Evolutionary conservation across 495 filamentous ascomycete species (phyloP).

Genomic region (Chaetomium tenue): DNA sequence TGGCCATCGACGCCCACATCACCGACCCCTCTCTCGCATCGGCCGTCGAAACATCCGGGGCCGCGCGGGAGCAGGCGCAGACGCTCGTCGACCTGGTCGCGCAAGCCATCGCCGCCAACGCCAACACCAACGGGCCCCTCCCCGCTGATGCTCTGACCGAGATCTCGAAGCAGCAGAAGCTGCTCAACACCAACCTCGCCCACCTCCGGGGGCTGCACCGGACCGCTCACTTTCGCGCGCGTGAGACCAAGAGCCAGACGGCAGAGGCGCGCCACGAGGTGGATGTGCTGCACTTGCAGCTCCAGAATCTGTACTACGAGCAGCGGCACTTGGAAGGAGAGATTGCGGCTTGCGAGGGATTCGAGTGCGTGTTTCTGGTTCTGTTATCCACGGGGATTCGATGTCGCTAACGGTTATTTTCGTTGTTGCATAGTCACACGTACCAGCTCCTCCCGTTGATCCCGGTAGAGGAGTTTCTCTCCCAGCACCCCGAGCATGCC

Average conservation of each 20-base stretch:
- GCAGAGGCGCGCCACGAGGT: slow-evolving; percentile 87
- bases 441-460: slow-evolving; percentile 84
- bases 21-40: slow-evolving; percentile 66
- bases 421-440: slow-evolving; percentile 62
- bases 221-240: slow-evolving; percentile 71
- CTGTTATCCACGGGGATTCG: background rate
- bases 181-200: slow-evolving; percentile 73
- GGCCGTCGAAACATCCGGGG: slow-evolving; percentile 68
- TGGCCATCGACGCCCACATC: slow-evolving; percentile 58
- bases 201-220: slow-evolving; percentile 82
- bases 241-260: slow-evolving; percentile 82
- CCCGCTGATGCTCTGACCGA: slow-evolving; percentile 56
- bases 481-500: slow-evolving; percentile 69
- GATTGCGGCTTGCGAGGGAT: slow-evolving; percentile 85
- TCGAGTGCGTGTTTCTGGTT: slow-evolving; percentile 64
- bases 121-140: slow-evolving; percentile 32
- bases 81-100: slow-evolving; percentile 60
- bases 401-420: background rate
- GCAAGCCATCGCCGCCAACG: slow-evolving; percentile 39
- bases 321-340: slow-evolving; percentile 86
- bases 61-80: slow-evolving; percentile 70
- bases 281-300: slow-evolving; percentile 82
- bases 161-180: slow-evolving; percentile 73
- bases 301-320: slow-evolving; percentile 97
- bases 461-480: slow-evolving; percentile 76